Evolutionary conservation across 495 filamentous ascomycete genomes (phyloP).

Genomic region (Penicillium turbatum): DNA sequence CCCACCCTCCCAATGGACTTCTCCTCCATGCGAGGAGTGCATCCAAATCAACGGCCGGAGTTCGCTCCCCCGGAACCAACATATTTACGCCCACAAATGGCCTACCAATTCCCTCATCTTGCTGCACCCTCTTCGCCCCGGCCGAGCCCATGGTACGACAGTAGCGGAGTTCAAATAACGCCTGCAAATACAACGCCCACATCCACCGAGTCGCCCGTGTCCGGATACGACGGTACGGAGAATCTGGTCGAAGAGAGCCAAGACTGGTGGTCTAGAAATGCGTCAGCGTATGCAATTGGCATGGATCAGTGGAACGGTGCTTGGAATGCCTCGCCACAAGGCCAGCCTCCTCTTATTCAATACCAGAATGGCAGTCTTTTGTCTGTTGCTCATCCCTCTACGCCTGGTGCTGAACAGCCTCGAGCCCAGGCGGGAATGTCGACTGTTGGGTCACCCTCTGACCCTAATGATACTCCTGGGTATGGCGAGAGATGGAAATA

Average conservation of each 20-base stretch:
- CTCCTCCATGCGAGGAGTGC: conserved; percentile 21
- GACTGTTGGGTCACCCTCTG: background rate
- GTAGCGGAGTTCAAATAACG: conserved; percentile 14
- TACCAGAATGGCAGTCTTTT: conserved; percentile 12
- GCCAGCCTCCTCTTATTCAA: conserved; percentile 2
- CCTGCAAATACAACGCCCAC: conserved; percentile 21
- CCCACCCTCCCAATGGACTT: conserved; percentile 18
- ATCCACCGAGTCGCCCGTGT: conserved; percentile 30
- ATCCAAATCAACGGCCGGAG: conserved; percentile 18
- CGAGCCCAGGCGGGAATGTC: background rate
- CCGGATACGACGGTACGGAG: conserved; percentile 44
- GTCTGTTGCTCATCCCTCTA: conserved; percentile 12
- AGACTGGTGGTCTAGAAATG: conserved; percentile 56
- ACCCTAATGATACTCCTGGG: background rate
- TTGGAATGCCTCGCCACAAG: conserved; percentile 13
- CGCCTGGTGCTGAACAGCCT: conserved; percentile 5
- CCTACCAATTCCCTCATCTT: conserved; percentile 17
- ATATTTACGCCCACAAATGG: conserved; percentile 32
- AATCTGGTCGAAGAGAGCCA: conserved; percentile 52
- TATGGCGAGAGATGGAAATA: conserved; percentile 18
- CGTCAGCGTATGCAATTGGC: conserved; percentile 39
- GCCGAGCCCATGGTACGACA: conserved; percentile 29
- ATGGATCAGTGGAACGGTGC: conserved; percentile 46
- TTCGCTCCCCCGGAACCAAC: conserved; percentile 34
- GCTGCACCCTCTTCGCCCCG: conserved; percentile 10